Evolutionary conservation across 2,329 filamentous ascomycete species (phyloP).

Genomic region (Calonectria naviculata): DNA sequence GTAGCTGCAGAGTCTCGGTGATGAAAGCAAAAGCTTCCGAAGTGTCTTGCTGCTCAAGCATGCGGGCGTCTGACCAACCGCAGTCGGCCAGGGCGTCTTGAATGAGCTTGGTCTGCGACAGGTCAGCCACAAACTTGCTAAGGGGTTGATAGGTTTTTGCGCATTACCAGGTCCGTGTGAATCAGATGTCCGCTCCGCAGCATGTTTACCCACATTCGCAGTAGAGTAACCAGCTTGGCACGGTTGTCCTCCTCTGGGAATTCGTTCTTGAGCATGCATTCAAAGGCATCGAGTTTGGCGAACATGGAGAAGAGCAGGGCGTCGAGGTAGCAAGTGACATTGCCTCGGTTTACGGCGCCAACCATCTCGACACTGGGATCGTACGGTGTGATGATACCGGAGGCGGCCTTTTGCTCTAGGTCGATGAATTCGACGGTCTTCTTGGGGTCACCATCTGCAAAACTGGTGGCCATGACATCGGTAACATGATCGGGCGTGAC

Average conservation of each 20-base stretch:
- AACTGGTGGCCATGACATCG: slow-evolving; percentile 68
- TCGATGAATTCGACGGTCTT: slow-evolving; percentile 81
- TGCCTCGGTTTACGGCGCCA: slow-evolving; percentile 86
- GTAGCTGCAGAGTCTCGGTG: slow-evolving; percentile 87
- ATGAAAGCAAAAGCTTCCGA: slow-evolving; percentile 97
- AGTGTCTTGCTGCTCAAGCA: slow-evolving; percentile 89
- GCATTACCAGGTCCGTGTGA: slow-evolving; percentile 80
- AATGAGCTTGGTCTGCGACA: slow-evolving; percentile 77
- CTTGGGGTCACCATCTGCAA: slow-evolving; percentile 76
- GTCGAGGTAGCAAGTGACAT: slow-evolving; percentile 95
- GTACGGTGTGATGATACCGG: slow-evolving; percentile 82
- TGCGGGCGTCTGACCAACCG: slow-evolving; percentile 86
- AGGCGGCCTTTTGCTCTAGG: slow-evolving; percentile 83
- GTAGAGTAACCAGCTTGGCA: slow-evolving; percentile 78
- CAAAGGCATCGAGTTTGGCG: slow-evolving; percentile 87
- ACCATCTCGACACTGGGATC: slow-evolving; percentile 77
- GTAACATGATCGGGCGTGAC: slow-evolving; percentile 68
- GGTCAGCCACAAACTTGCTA: slow-evolving; percentile 37
- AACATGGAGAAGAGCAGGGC: slow-evolving; percentile 97
- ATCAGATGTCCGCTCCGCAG: slow-evolving; percentile 87
- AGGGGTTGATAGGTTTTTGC: neutral
- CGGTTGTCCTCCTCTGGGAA: slow-evolving; percentile 75
- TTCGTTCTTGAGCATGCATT: slow-evolving; percentile 87
- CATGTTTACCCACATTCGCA: slow-evolving; percentile 95
- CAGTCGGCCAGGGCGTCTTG: slow-evolving; percentile 86